Evolutionary conservation across 352 stramenopile species (phyloP).

Genomic region (Pythium chondricola): DNA sequence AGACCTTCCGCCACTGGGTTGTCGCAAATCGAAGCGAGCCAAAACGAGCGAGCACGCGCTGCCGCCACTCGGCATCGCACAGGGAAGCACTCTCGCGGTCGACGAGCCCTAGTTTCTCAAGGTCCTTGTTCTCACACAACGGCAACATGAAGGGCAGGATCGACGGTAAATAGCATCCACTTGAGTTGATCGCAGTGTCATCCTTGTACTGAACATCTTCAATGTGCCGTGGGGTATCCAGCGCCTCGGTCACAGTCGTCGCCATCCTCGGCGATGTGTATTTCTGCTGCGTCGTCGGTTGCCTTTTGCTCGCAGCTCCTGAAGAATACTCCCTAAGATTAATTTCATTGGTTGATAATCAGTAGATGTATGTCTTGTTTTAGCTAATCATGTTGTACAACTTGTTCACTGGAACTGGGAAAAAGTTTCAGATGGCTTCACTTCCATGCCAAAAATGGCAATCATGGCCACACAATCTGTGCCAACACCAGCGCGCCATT

Average conservation of each 20-base stretch:
- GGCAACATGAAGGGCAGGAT: constrained; percentile 46
- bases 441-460: constrained; percentile 14
- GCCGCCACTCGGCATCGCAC: constrained; percentile 61
- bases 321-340: too few species aligned
- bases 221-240: not conserved
- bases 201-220: not conserved
- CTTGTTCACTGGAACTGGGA: not conserved
- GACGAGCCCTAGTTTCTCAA: constrained; percentile 40
- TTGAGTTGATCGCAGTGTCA: not conserved
- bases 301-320: constrained; percentile 9
- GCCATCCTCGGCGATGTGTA: constrained; percentile 2
- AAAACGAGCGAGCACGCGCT: constrained; percentile 44
- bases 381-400: too few species aligned
- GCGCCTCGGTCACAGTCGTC: not conserved
- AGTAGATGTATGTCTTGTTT: too few species aligned
- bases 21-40: constrained; percentile 46
- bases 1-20: constrained; percentile 53
- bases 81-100: constrained; percentile 29
- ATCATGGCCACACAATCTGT: too few species aligned
- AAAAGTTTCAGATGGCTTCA: constrained; percentile 15
- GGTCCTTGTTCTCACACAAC: constrained; percentile 38
- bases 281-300: not conserved
- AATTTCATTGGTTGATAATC: too few species aligned
- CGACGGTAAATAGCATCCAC: constrained; percentile 1
- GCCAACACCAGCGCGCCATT: not conserved